A percentile compares a stretch with the other conserved stretches of the same genome.
phyloP scores from a whole-genome alignment of 2,329 filamentous ascomycete genomes.

The Colletotrichum phormii region DNA sequence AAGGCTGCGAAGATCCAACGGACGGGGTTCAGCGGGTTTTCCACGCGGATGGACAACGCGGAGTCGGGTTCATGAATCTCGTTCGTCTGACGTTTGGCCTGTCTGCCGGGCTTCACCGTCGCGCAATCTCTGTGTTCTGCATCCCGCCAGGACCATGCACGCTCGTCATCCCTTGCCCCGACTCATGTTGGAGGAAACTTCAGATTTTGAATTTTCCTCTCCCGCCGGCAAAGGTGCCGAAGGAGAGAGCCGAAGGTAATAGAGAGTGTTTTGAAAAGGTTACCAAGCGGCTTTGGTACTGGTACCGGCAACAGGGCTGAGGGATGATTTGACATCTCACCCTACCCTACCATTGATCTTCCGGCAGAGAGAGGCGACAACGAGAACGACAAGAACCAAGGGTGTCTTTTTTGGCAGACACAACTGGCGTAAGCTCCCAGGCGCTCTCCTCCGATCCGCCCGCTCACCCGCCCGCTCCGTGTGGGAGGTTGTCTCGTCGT shows the following conservation, averaged over 20 bases:
- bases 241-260: neutral
- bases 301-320: neutral
- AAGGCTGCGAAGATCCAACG: neutral
- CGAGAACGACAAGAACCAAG: neutral
- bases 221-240: slow-evolving; percentile 1
- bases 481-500: slow-evolving; percentile 12
- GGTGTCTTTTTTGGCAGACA: neutral
- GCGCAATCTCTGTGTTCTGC: neutral
- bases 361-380: neutral
- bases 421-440: neutral
- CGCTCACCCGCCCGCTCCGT: slow-evolving; percentile 15
- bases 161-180: slow-evolving; percentile 11
- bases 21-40: slow-evolving; percentile 10
- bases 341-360: neutral
- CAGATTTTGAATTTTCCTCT: neutral
- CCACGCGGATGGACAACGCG: neutral
- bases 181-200: slow-evolving; percentile 19
- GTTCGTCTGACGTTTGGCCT: slow-evolving; percentile 27
- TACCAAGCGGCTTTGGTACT: neutral
- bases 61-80: slow-evolving; percentile 14
- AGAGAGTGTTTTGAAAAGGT: neutral
- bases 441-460: slow-evolving; percentile 3
- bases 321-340: neutral
- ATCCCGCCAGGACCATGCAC: slow-evolving; percentile 13
- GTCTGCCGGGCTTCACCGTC: neutral